These are phyloP conservation scores for Leccinellum luteum DNA, from an alignment of 768 basidiomycete genomes.

Conservation along the genomic window DNA sequence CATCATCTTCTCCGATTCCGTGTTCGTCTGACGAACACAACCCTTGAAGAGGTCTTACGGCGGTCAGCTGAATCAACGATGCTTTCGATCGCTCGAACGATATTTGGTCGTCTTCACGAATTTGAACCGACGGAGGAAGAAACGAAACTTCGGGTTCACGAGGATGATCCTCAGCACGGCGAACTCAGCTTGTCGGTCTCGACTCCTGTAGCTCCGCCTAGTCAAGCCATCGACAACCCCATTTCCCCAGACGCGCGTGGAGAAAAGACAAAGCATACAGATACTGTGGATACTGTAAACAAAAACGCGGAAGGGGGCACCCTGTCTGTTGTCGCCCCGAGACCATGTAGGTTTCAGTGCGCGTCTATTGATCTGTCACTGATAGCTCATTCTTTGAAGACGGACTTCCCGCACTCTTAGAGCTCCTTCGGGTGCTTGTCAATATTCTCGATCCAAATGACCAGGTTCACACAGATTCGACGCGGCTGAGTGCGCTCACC, in stretches of 20 bases:
- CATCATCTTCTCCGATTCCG: constrained; percentile 2
- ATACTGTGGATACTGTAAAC: background rate
- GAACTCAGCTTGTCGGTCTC: constrained; percentile 65
- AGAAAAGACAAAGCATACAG: constrained; percentile 7
- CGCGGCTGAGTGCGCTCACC: constrained; percentile 82
- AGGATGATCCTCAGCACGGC: constrained; percentile 50
- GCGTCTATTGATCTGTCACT: background rate
- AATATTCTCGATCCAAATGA: constrained; percentile 95
- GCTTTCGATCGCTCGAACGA: constrained; percentile 79
- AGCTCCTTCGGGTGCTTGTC: constrained; percentile 90
- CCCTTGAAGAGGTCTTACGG: constrained; percentile 69
- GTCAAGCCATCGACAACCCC: constrained; percentile 14
- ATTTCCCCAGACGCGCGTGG: constrained; percentile 7
- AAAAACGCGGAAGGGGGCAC: constrained; percentile 35
- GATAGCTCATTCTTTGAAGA: constrained; percentile 40
- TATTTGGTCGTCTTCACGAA: constrained; percentile 69
- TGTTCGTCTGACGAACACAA: constrained; percentile 15
- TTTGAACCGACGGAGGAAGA: constrained; percentile 70
- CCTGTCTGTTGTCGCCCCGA: constrained; percentile 13
- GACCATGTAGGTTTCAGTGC: constrained; percentile 20
- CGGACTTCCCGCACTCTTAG: constrained; percentile 89
- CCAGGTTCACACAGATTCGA: constrained; percentile 94
- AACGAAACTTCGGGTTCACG: constrained; percentile 51
- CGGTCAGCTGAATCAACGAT: constrained; percentile 88
- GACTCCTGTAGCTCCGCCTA: constrained; percentile 30